Evolutionary conservation across 1,284 basidiomycete genomes (phyloP), one percentile per base, ranked within the genome.

Genomic region (Crepidotus sp.): DNA sequence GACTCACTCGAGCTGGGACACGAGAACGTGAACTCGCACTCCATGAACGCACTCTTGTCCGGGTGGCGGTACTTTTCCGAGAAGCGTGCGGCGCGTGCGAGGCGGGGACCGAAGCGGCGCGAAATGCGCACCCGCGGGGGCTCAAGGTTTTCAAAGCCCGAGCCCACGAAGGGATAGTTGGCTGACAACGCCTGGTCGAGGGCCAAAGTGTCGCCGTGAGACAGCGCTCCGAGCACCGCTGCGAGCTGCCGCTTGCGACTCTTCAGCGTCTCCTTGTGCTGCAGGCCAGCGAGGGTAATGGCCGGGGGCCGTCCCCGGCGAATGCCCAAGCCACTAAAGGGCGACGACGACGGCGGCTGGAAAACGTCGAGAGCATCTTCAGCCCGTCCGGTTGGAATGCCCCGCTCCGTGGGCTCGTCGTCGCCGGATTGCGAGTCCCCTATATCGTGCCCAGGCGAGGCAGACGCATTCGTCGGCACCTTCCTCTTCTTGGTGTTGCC

Each of bases 401-500:
- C 57, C 38, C 59, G 55, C 36, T 61, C 65, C 31, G 51, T 49
- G 1, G 54, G 53, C 42, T 69, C 69, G 48, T 69, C 68, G 39
- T 63, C 61, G 3, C 50, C 65, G 3, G 60, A 59, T 58, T 44
- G 41, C 4, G 46, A 24, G n/a, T 52, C 63, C n/a, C 61, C 57
- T 15, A 55, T 45, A 37, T 67, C 68, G 40, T 60, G 59, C 15
- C 66, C 69, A 36, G 65, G 60, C 14, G 65, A 67, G 30, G 54
- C 51, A 15, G 59, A 58, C 31, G 59, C 56, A 55, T 68, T 66
- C 11, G 65, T 64, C 3, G 85, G 84, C 9, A 88, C 85, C 59
- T 88, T 88, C 40, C 84, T 71, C 66, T 88, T 88, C 73, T 88
- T 88, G 34, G 83, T 82, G 57, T 88, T 88, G n/a, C 80, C 81